Evolutionary conservation across 129 eudicot genomes (phyloP), one percentile per base, ranked within the genome.

Genomic region (Arctium lappa): DNA sequence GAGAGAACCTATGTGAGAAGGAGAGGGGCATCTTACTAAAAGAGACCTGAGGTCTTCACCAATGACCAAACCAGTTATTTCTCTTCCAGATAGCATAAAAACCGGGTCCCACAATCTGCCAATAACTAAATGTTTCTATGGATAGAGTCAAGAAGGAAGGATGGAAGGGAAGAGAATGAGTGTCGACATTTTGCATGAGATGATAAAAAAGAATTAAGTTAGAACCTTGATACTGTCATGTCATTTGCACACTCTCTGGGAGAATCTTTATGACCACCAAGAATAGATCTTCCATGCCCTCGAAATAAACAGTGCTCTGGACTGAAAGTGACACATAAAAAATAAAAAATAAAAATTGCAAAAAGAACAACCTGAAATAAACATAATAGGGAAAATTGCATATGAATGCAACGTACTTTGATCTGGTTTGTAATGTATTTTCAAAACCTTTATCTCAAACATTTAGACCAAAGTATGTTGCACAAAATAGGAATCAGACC

Each of bases 221-320:
- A 82, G 69, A 82, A 93, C 97, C 97, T 93, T 76, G 97, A 91
- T 82, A 90, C 82, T 42, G 88, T 81, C 73, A 88, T 77, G 53
- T 90, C 94, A 88, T 82, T 73, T 74, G 75, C 79, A 56, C 83
- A 76, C 75, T 88, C 93, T 84, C 72, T 76, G 62, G 90, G 88
- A 69, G 94, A 87, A 86, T 89, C 86, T 83, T 84, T 81, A 46
- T 86, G 89, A 75, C 90, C 91, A 72, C 94, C 94, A 86, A 93
- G 97, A 86, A 88, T 88, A 22, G 98, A 93, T 86, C 97, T 85
- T 71, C 94, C 92, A 37, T 77, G 93, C 80, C 90, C 95, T 78
- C 91, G 91, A 69, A 88, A 89, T 80, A 80, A 78, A 81, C 89
- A 89, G 77, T 88, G 95, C 85, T 92, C 97, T 39, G 98, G 98